Evolutionary conservation across 495 filamentous ascomycete genomes (phyloP), one percentile per base, ranked within the genome.

Genomic region (Eremomyces bilateralis): DNA sequence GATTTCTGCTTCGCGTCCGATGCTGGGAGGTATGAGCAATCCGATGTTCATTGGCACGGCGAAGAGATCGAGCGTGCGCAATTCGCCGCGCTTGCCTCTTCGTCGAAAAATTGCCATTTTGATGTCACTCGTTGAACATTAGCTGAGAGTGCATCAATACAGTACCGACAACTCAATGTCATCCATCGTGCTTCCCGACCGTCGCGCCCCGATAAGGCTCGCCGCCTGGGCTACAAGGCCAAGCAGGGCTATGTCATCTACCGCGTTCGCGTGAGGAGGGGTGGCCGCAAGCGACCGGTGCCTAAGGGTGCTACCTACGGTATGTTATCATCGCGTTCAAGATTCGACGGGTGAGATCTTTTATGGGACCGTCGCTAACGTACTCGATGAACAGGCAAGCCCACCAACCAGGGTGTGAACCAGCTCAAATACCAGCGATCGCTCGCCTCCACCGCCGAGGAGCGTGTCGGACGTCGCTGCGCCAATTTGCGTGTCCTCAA

Each of bases 171-270:
- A 70, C 65, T 93, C 62, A 83, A 93, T 65, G 83, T 88, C 64
- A 84, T 95, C 69, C 88, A 97, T 73, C 88, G 88, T 53, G 88
- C 88, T 52, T 92, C 84, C 49, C 82, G 84, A 48, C 88, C 88
- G 44, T 94, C 85, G 51, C 88, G 88, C 61, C 88, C 88, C 53
- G 88, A 97, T 67, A 97, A 97, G 74, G 88, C 88, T 54, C 90
- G 90, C 64, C 90, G 88, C 64, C 79, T 97, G 46, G 88, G 88
- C 49, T 97, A 95, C 78, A 97, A 97, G 78, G 85, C 90, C 64
- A 97, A 97, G 79, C 88, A 97, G 65, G 88, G 88, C 61, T 97
- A 94, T 73, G 88, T 94, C 57, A 80, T 97, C 77, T 97, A 97
- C 72, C 88, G 88, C 57, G 69, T 90, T 52, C 85, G 88, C 58